Evolutionary conservation across 179 eudicot species (phyloP), one percentile per base, ranked within the genome.

Genomic region (Sideroxylon spinosum): DNA sequence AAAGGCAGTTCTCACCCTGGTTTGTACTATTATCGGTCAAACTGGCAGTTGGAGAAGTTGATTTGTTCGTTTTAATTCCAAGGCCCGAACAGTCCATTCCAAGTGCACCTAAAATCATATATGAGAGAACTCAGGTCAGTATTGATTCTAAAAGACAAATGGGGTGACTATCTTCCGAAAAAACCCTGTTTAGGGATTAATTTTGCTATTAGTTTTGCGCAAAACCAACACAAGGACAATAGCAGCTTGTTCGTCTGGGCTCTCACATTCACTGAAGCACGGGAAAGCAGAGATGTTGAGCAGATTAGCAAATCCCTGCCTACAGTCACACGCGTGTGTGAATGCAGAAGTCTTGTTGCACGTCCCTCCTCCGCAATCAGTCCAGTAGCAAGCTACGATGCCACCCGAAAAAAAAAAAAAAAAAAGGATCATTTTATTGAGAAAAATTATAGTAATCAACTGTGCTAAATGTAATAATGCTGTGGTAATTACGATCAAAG

Each of bases 401-500:
- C 44, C 44, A 37, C 44, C 3, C 7, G 2, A 49, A 50, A 49
- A 2, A 6, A 49, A 53, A 20, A 48, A 50, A 63, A 49, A 25
- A 22, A 66, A 9, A 68, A 26, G 13, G 26, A 11, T n/a, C 48
- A 7, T 20, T 9, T 79, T 37, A 68, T 26, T 56, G 9, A n/a
- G 82, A 48, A 46, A 25, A 20, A 23, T 37, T 3, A 26, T 16
- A 75, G 20, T 25, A 55, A 12, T 50, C 29, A 32, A 6, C n/a
- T 7, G 44, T 28, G 48, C 9, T 7, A 78, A 74, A 25, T 32
- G 2, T 17, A 46, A 75, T 19, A 57, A 71, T 10, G 17, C 16
- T 55, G 16, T 0, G 55, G 79, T 20, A 23, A 78, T 82, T 85
- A 87, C 89, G 89, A 16, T 86, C 85, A 23, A 82, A 78, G 9